Percentiles rank a stretch among this genome's conserved stretches.
These are phyloP conservation scores for Cutaneotrichosporon sp. DNA, from an alignment of 1,284 basidiomycete genomes.

Conservation along the genomic window DNA sequence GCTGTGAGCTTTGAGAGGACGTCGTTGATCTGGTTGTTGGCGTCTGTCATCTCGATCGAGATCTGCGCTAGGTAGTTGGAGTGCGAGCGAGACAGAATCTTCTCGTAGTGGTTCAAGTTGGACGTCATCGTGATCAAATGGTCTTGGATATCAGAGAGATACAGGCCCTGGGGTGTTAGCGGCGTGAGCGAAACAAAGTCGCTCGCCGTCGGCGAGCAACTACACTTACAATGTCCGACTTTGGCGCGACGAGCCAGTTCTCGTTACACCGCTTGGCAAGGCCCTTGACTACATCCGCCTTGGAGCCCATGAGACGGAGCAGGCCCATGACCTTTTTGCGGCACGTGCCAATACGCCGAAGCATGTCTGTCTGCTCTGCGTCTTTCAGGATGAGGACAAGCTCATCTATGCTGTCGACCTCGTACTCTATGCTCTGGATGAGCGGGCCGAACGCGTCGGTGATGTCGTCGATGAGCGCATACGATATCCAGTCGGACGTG, in stretches of 20 bases:
- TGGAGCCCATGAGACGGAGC: constrained; percentile 91
- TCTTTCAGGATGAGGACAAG: constrained; percentile 92
- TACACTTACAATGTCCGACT: constrained; percentile 81
- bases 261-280: constrained; percentile 95
- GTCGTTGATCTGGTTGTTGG: constrained; percentile 99
- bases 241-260: constrained; percentile 97
- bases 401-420: constrained; percentile 98
- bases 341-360: constrained; percentile 87
- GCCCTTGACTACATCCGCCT: constrained; percentile 99
- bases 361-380: constrained; percentile 73
- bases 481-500: constrained; percentile 99
- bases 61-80: constrained; percentile 99
- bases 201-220: not conserved
- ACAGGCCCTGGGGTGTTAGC: constrained; percentile 62
- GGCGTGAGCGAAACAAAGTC: not conserved
- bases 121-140: constrained; percentile 97
- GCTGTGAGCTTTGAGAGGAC: constrained; percentile 98
- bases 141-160: constrained; percentile 92
- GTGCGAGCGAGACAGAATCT: constrained; percentile 95
- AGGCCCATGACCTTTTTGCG: constrained; percentile 99
- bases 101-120: constrained; percentile 98
- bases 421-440: constrained; percentile 98
- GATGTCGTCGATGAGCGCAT: constrained; percentile 98
- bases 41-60: constrained; percentile 98
- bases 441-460: constrained; percentile 98